phyloP scores from a whole-genome alignment of 148 eudicot genomes.

The Heliamphora exappendiculata region DNA sequence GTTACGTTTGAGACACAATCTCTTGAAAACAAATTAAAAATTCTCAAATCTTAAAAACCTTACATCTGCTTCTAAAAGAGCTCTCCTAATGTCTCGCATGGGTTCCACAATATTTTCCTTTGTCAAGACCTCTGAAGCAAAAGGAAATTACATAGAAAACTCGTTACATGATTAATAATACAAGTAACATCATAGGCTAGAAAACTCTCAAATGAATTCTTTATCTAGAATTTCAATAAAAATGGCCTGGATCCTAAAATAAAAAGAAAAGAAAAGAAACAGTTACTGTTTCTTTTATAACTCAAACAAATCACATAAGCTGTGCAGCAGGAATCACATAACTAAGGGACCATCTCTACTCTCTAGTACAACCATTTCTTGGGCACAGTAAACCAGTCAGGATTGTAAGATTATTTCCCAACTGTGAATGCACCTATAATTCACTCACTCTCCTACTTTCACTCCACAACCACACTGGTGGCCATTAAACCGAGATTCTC shows the following conservation, averaged over 20 bases:
- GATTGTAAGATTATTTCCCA: background rate
- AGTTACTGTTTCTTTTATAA: background rate
- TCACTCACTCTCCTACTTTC: background rate
- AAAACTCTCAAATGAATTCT: background rate
- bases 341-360: background rate
- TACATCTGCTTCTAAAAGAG: conserved; percentile 97
- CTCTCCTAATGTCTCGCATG: conserved; percentile 94
- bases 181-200: background rate
- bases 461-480: background rate
- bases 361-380: background rate
- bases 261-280: background rate
- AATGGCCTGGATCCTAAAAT: background rate
- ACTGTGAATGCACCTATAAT: too few species aligned
- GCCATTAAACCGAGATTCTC: background rate
- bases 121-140: conserved; percentile 71
- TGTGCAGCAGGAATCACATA: background rate
- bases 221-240: background rate
- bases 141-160: background rate
- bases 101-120: conserved; percentile 95
- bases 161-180: background rate
- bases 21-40: background rate
- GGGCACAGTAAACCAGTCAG: background rate
- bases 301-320: background rate
- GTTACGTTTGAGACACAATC: background rate
- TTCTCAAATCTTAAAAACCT: conserved; percentile 14